phyloP scores from a whole-genome alignment of 768 basidiomycete species.

The Boletus tomentosulus region DNA sequence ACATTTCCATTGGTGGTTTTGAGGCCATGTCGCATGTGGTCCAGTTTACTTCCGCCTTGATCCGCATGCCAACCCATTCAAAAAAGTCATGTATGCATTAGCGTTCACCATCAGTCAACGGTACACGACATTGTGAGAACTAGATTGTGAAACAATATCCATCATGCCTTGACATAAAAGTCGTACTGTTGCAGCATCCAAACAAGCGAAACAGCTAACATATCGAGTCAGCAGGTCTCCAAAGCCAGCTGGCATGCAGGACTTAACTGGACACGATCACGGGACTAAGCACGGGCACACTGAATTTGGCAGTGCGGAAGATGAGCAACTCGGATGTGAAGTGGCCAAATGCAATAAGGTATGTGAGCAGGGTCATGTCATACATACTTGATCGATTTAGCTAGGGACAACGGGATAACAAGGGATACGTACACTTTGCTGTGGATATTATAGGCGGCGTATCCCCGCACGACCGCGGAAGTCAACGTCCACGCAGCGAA shows the following conservation, averaged over 20 bases:
- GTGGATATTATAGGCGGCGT: conserved; percentile 87
- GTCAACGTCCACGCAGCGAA: conserved; percentile 92
- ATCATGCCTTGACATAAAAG: conserved; percentile 58
- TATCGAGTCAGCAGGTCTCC: conserved; percentile 7
- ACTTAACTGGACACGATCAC: conserved; percentile 77
- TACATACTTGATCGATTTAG: conserved; percentile 58
- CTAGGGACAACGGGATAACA: not conserved
- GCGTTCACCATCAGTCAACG: not conserved
- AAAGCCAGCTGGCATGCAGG: conserved; percentile 29
- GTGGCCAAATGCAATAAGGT: conserved; percentile 87
- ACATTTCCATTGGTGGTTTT: not conserved
- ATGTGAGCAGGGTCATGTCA: conserved; percentile 82
- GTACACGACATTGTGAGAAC: not conserved
- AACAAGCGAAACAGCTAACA: conserved; percentile 57
- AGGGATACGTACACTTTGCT: conserved; percentile 61
- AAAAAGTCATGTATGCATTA: not conserved
- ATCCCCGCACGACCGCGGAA: conserved; percentile 75
- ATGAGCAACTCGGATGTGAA: conserved; percentile 84
- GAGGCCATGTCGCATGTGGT: not conserved
- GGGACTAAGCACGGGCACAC: conserved; percentile 60
- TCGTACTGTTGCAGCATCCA: conserved; percentile 88
- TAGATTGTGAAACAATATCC: not conserved
- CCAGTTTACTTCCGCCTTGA: conserved; percentile 2
- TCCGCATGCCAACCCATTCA: conserved; percentile 4
- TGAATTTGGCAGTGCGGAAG: conserved; percentile 69